These are phyloP conservation scores for Colletotrichum phormii DNA, from an alignment of 2,329 filamentous ascomycete species.

Conservation along the genomic window DNA sequence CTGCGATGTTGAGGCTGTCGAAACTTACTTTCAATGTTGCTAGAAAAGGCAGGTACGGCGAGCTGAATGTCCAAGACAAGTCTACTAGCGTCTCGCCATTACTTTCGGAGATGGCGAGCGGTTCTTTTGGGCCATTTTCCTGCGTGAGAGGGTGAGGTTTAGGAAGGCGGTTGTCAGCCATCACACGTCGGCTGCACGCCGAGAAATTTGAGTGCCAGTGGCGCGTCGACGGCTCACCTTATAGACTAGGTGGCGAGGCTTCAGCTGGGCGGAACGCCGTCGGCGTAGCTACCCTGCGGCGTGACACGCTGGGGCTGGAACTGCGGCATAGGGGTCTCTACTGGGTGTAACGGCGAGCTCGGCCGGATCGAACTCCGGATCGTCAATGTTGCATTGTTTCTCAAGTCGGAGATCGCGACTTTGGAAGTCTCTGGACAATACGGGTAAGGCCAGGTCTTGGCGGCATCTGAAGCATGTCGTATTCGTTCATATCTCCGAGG, in stretches of 20 bases:
- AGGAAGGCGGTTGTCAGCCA: neutral
- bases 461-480: no score
- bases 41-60: neutral
- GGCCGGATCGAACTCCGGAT: conserved; percentile 2
- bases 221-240: neutral
- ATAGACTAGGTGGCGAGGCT: neutral
- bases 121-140: neutral
- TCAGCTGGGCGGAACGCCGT: conserved; percentile 5
- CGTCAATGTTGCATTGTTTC: neutral
- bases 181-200: neutral
- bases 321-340: neutral
- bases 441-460: neutral
- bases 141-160: neutral
- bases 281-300: neutral
- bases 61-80: neutral
- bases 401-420: neutral
- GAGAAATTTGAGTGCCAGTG: neutral
- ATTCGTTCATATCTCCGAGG: neutral
- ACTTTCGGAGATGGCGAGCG: neutral
- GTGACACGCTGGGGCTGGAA: neutral
- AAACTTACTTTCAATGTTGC: neutral
- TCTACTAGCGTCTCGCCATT: neutral
- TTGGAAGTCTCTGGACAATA: neutral
- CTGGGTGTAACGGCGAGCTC: neutral
- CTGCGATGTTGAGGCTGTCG: neutral